Conservation (phyloP, 176 grass and related monocot species). For the Eremochloa ophiuroides region DNA sequence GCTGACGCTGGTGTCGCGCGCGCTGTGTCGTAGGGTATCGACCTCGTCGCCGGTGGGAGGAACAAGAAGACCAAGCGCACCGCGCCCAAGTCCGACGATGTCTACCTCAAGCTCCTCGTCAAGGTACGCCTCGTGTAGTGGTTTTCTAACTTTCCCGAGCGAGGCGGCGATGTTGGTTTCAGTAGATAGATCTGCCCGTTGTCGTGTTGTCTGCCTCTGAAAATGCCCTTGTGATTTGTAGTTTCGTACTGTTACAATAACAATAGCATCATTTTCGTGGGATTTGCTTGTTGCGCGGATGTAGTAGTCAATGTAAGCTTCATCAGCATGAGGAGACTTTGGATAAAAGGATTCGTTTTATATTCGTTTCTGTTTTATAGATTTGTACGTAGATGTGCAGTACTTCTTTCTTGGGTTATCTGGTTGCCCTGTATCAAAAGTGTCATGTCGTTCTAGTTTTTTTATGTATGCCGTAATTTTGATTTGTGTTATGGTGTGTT, state of each 20-base stretch:
- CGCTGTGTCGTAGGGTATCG: slow-evolving; percentile 43
- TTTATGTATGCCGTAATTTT: background rate
- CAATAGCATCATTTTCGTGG: background rate
- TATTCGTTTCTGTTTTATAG: background rate
- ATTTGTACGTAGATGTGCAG: background rate
- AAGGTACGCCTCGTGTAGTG: slow-evolving; percentile 25
- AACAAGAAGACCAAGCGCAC: slow-evolving; percentile 72
- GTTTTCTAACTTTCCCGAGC: background rate
- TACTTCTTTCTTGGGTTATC: background rate
- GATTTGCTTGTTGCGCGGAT: background rate
- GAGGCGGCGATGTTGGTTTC: no score
- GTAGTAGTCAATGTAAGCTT: background rate
- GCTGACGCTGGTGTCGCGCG: background rate
- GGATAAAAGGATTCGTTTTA: rapidly evolving
- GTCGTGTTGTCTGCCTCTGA: background rate
- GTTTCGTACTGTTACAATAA: background rate
- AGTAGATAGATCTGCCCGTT: slow-evolving; percentile 9
- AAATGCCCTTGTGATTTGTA: background rate
- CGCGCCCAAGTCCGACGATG: slow-evolving; percentile 65
- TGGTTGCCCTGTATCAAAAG: background rate
- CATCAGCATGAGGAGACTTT: background rate
- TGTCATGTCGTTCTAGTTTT: background rate
- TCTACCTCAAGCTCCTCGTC: slow-evolving; percentile 75
- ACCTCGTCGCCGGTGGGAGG: slow-evolving; percentile 64
- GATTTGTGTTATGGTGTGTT: background rate